Base-by-base conservation (phyloP, 2,329 filamentous ascomycete species). In the Tolypocladium capitatum region DNA sequence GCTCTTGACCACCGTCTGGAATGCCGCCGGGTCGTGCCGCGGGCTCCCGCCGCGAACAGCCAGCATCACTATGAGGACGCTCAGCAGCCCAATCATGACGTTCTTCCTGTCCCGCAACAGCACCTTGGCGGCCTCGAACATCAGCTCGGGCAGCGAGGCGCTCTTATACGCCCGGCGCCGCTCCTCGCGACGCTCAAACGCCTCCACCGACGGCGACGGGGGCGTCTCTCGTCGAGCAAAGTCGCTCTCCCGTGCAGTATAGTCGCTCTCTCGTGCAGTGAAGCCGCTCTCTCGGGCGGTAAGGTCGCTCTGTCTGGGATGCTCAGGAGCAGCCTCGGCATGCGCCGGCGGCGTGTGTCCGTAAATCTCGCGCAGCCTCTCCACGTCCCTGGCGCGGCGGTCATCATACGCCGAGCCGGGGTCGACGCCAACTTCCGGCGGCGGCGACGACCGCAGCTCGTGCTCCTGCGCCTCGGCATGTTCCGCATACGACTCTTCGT, bases 71-170 rank as follows among this genome's bases (percentile, higher is more conserved):
- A 80, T 69, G n/a, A 82, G 58, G 2, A 75, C 49, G 47, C 74
- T 71, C 45, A 83, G 63, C 0, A 76, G 56, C 5, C 68, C 65
- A 27, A 83, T 81, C n/a, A 71, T 63, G 10, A 81, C 58, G 48
- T 82, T 83, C 63, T 75, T 80, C 49, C 69, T 69, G 54, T 83
- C 79, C 43, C 72, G 69, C 55, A 82, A 56, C 18, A 76, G 60
- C 8, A 82, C 72, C 31, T 71, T 68, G 45, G 68, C 64, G 0
- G 77, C 75, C 52, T 78, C 73, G 9, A 76, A 54, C 0, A 82
- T 56, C 9, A 82, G 64, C 50, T 79, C 72, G 0, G 69, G 64
- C 11, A 83, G 66, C 2, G 74, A 74, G 0, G 74, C 73, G 10
- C 63, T 62, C 50, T 72, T 65, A 46, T 65, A 63, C 27, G 57